These are phyloP conservation scores for Venturia carpophila DNA, from an alignment of 2,329 filamentous ascomycete genomes.

Conservation along the genomic window DNA sequence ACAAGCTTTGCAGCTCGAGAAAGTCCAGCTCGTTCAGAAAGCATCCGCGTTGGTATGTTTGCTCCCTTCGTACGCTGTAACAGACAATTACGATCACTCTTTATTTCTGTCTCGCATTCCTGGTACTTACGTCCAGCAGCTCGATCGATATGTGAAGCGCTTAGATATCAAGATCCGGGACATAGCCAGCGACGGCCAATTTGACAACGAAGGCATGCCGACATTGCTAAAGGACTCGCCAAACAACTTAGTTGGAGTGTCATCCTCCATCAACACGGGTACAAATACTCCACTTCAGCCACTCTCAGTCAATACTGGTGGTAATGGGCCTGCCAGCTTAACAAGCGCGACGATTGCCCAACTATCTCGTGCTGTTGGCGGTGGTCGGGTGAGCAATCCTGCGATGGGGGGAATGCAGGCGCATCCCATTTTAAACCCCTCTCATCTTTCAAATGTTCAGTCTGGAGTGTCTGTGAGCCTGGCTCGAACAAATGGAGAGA, in stretches of 20 bases:
- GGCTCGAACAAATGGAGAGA: conserved; percentile 45
- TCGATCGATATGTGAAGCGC: conserved; percentile 56
- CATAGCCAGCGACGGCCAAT: conserved; percentile 47
- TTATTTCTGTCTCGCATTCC: not conserved
- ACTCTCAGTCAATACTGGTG: conserved; percentile 27
- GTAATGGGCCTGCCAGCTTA: conserved; percentile 5
- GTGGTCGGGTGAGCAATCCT: conserved; percentile 15
- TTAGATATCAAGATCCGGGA: conserved; percentile 55
- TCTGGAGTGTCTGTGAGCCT: conserved; percentile 26
- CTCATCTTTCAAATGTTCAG: conserved; percentile 23
- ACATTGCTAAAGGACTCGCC: conserved; percentile 46
- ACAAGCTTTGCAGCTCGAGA: conserved; percentile 65
- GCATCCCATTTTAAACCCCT: conserved; percentile 21
- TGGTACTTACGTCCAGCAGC: conserved; percentile 24
- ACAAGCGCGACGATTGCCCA: conserved; percentile 5
- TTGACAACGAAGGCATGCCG: conserved; percentile 45
- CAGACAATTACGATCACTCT: not conserved
- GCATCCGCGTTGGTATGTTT: conserved; percentile 52
- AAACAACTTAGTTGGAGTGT: conserved; percentile 41
- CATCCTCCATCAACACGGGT: conserved; percentile 37
- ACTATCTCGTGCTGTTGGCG: not conserved
- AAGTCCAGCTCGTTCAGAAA: conserved; percentile 62
- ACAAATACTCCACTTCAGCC: conserved; percentile 46
- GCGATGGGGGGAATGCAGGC: conserved; percentile 21
- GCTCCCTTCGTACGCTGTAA: conserved; percentile 37